Conservation (phyloP, 371 early-diverging fungal genomes). For the Basidiobolus meristosporus region DNA sequence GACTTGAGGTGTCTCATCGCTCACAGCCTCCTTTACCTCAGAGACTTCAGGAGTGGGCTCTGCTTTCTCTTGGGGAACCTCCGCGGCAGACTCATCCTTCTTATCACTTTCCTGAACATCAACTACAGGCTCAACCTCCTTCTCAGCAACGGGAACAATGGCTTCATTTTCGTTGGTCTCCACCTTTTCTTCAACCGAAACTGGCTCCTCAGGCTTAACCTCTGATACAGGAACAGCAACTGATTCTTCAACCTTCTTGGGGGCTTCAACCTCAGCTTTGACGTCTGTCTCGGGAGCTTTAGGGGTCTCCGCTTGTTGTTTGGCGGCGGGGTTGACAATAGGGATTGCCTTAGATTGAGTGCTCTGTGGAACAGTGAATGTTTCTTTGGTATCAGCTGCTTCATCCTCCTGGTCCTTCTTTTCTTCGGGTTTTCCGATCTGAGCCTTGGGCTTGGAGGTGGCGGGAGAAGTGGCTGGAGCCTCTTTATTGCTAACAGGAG, state of each 20-base stretch:
- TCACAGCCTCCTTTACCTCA: background rate
- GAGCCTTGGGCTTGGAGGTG: too few species aligned
- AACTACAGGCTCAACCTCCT: background rate
- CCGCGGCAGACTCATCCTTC: background rate
- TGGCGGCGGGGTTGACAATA: slow-evolving; percentile 1
- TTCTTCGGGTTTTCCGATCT: background rate
- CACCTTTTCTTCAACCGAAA: background rate
- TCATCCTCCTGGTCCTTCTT: background rate
- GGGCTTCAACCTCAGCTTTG: background rate
- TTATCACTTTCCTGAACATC: background rate
- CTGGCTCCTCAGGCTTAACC: background rate
- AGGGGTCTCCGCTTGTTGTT: background rate
- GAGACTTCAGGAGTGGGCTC: background rate
- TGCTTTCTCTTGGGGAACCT: background rate
- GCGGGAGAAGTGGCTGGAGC: too few species aligned
- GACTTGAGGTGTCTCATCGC: background rate
- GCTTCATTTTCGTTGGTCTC: background rate
- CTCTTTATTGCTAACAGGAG: background rate
- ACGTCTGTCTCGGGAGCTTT: background rate
- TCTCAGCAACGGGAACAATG: background rate
- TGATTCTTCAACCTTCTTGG: background rate
- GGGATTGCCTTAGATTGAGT: slow-evolving; percentile 1
- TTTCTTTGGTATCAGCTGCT: background rate
- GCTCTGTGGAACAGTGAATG: background rate
- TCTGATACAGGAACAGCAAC: too few species aligned